Percentiles rank a stretch among this genome's conserved stretches.
phyloP scores from a whole-genome alignment of 208 protist genomes.

The Herpetomonas muscarum region DNA sequence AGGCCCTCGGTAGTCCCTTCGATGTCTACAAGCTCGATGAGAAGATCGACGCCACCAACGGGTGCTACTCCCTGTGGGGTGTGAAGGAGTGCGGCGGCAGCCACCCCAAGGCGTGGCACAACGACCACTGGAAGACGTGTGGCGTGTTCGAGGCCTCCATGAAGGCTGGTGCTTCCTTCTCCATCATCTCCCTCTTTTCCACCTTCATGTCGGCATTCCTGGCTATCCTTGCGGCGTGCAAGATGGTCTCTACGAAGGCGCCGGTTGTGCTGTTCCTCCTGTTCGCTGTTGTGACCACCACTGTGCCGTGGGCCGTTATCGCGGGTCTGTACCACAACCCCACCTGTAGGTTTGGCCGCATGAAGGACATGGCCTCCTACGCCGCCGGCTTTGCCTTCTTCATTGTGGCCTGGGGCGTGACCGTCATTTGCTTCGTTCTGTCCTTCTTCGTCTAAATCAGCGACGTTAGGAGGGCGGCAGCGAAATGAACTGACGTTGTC shows the following conservation, averaged over 20 bases:
- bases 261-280: slow-evolving; percentile 20
- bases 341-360: slow-evolving; percentile 19
- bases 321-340: slow-evolving; percentile 30
- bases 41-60: slow-evolving; percentile 2
- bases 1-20: slow-evolving; percentile 27
- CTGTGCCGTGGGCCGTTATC: slow-evolving; percentile 20
- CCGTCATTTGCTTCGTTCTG: slow-evolving; percentile 27
- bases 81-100: slow-evolving; percentile 20
- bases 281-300: slow-evolving; percentile 20
- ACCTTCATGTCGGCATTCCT: not conserved
- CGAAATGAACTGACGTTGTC: not conserved
- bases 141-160: slow-evolving; percentile 30
- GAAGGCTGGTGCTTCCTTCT: slow-evolving; percentile 27
- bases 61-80: slow-evolving; percentile 32
- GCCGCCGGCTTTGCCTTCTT: slow-evolving; percentile 28
- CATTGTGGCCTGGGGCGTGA: slow-evolving; percentile 18
- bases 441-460: slow-evolving; percentile 13
- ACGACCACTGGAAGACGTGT: slow-evolving; percentile 20
- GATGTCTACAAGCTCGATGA: slow-evolving; percentile 25
- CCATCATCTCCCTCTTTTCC: slow-evolving; percentile 13
- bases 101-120: slow-evolving; percentile 19
- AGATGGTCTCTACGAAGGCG: slow-evolving; percentile 21
- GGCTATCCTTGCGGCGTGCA: slow-evolving; percentile 16
- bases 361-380: slow-evolving; percentile 19
- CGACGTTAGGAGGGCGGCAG: not conserved